Conservation (phyloP, 768 basidiomycete genomes). For the Trametes meyenii region DNA sequence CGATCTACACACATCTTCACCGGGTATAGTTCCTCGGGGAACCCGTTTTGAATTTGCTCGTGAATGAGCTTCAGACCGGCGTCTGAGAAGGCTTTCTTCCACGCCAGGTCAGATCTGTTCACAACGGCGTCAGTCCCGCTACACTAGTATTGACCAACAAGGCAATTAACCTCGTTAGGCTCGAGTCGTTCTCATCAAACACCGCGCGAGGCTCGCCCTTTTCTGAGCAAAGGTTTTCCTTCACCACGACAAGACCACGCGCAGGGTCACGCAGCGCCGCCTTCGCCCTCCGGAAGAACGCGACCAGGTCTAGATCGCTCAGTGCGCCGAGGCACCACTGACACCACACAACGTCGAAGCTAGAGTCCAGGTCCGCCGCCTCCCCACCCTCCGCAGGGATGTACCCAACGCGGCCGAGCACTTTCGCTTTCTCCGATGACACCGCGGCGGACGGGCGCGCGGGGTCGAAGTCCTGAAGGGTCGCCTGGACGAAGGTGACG, state of each 20-base stretch:
- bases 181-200: conserved; percentile 89
- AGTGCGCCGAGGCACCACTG: conserved; percentile 97
- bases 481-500: conserved; percentile 77
- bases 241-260: conserved; percentile 76
- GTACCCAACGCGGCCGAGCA: conserved; percentile 71
- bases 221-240: conserved; percentile 81
- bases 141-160: not conserved
- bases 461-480: conserved; percentile 84
- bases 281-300: conserved; percentile 69
- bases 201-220: conserved; percentile 53
- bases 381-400: conserved; percentile 48
- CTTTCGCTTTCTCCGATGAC: conserved; percentile 37
- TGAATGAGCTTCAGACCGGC: conserved; percentile 74
- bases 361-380: conserved; percentile 45
- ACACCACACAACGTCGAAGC: conserved; percentile 93
- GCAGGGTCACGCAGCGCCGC: conserved; percentile 55
- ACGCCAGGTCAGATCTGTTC: conserved; percentile 77
- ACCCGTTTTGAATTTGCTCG: conserved; percentile 80
- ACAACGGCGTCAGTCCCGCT: conserved; percentile 7
- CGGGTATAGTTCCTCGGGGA: conserved; percentile 77
- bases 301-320: conserved; percentile 71
- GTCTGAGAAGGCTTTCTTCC: conserved; percentile 72
- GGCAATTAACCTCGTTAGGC: conserved; percentile 71
- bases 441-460: conserved; percentile 38
- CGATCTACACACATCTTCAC: conserved; percentile 76